These are phyloP conservation scores for Mrakia hoshinonis DNA, from an alignment of 768 basidiomycete genomes.

Conservation along the genomic window DNA sequence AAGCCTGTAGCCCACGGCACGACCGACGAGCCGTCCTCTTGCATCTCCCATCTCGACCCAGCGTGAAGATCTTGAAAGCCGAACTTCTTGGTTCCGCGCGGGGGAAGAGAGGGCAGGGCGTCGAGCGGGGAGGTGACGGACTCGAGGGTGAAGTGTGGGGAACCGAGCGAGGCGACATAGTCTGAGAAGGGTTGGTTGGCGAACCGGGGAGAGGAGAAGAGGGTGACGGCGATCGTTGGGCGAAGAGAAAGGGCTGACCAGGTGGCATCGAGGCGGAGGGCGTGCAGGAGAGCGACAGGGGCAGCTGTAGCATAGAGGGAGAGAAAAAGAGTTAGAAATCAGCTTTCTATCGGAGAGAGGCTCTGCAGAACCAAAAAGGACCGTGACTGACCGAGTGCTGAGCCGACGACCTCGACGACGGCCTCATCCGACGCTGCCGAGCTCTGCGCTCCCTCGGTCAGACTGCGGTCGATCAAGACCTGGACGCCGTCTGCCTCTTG, in stretches of 20 bases:
- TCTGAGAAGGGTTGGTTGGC: neutral
- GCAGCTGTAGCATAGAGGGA: neutral
- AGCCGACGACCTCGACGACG: neutral
- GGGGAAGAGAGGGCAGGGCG: neutral
- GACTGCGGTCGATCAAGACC: neutral
- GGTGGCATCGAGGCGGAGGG: neutral
- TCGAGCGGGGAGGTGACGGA: neutral
- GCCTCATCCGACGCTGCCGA: neutral
- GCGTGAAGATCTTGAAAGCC: neutral
- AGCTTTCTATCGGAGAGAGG: neutral
- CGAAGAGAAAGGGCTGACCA: neutral
- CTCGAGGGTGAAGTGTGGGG: neutral
- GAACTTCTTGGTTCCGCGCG: neutral
- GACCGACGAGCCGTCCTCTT: neutral
- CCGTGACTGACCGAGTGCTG: neutral
- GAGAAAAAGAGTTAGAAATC: neutral
- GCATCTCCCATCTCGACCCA: neutral
- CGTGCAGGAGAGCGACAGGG: conserved; percentile 6
- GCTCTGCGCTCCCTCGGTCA: neutral
- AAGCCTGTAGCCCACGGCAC: neutral
- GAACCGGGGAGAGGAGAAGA: conserved; percentile 2
- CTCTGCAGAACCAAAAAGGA: neutral
- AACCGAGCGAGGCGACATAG: neutral
- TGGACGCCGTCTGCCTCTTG: neutral
- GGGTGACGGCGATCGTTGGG: neutral